These are phyloP conservation scores for Metschnikowia proteae DNA, from an alignment of 805 yeast species.

Conservation along the genomic window DNA sequence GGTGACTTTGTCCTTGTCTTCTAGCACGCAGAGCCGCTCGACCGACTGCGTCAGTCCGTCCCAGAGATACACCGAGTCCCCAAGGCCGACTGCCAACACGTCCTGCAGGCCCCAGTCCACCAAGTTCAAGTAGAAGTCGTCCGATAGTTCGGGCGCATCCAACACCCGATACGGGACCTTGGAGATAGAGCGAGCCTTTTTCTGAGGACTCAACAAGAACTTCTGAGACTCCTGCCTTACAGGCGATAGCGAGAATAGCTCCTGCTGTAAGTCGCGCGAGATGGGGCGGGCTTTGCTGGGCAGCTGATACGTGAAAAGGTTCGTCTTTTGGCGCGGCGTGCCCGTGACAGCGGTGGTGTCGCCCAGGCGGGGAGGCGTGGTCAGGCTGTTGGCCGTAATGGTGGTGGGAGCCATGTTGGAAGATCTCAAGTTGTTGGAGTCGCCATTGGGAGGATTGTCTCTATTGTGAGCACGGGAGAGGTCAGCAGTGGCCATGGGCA, in stretches of 20 bases:
- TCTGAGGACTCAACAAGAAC: constrained; percentile 75
- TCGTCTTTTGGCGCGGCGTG: constrained; percentile 48
- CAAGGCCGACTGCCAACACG: constrained; percentile 84
- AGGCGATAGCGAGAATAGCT: constrained; percentile 76
- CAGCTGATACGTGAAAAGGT: constrained; percentile 71
- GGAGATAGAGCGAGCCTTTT: constrained; percentile 70
- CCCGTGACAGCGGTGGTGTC: constrained; percentile 15
- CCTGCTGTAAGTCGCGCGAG: constrained; percentile 63
- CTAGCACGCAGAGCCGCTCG: constrained; percentile 71
- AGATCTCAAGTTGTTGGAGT: constrained; percentile 6
- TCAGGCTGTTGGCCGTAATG: constrained; percentile 10
- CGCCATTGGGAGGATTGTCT: constrained; percentile 5
- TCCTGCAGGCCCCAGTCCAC: constrained; percentile 96
- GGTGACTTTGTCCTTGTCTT: constrained; percentile 66
- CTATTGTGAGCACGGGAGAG: constrained; percentile 15
- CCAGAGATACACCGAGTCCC: constrained; percentile 85
- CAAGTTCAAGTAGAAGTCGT: constrained; percentile 86
- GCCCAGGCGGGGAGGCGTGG: constrained; percentile 23
- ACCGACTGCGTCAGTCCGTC: constrained; percentile 84
- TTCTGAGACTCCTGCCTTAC: constrained; percentile 86
- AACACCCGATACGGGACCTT: constrained; percentile 88
- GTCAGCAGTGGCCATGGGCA: constrained; percentile 50
- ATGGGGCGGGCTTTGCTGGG: constrained; percentile 62
- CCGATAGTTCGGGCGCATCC: constrained; percentile 94
- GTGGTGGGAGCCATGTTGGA: constrained; percentile 9